Evolutionary conservation across 2,329 filamentous ascomycete genomes (phyloP).

Genomic region (Colletotrichum plurivorum): DNA sequence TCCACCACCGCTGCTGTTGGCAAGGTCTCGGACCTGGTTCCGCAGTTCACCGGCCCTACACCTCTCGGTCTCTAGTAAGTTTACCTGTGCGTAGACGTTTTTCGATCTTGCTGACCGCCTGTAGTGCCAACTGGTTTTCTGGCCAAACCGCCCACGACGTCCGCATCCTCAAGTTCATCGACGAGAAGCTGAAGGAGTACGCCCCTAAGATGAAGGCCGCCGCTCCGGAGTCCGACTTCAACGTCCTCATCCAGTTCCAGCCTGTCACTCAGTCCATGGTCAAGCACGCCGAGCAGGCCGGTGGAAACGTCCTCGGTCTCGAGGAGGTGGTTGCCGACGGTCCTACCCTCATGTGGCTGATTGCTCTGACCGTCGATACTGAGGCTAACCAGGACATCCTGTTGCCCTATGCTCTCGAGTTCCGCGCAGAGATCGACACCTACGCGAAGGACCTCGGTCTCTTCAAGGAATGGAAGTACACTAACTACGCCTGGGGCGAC

Average conservation of each 20-base stretch:
- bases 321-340: conserved; percentile 52
- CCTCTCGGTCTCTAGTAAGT: conserved; percentile 46
- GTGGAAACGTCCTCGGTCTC: conserved; percentile 52
- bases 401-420: conserved; percentile 46
- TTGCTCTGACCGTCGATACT: conserved; percentile 54
- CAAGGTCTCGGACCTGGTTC: conserved; percentile 46
- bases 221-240: conserved; percentile 45
- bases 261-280: conserved; percentile 49
- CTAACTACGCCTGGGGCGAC: conserved; percentile 58
- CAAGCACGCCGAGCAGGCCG: conserved; percentile 41
- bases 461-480: conserved; percentile 54
- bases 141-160: conserved; percentile 47
- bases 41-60: conserved; percentile 49
- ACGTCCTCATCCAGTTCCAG: conserved; percentile 50
- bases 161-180: conserved; percentile 48
- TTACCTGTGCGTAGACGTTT: neutral
- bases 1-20: conserved; percentile 44
- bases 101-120: conserved; percentile 7
- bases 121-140: conserved; percentile 50
- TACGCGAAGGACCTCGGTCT: conserved; percentile 47
- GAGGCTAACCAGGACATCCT: conserved; percentile 52
- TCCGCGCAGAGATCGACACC: conserved; percentile 44
- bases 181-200: conserved; percentile 47
- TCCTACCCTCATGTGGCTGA: conserved; percentile 53
- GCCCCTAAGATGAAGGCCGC: conserved; percentile 47